Evolutionary conservation across 2,329 filamentous ascomycete species (phyloP), one percentile per base, ranked within the genome.

Genomic region (Furcasterigmium sp.): DNA sequence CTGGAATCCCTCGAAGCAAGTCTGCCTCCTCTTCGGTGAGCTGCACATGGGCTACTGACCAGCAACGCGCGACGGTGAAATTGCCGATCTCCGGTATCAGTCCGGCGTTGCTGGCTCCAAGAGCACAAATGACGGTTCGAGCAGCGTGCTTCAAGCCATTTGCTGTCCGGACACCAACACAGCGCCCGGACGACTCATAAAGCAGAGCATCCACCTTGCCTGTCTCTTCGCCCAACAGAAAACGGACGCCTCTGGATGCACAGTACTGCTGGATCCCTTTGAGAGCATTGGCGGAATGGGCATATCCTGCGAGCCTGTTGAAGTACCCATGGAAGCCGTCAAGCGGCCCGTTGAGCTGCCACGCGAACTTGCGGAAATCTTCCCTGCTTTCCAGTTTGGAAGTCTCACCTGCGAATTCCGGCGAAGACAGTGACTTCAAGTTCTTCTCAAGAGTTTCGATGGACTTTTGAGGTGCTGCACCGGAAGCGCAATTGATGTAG

Each of bases 41-140:
- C 38, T 75, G 71, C 2, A 83, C 63, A 52, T 84, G 80, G 0
- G 74, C 78, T 2, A 84, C 71, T 0, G 74, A 72, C 75, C 77
- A 83, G 1, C 68, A 72, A 44, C 75, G 75, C 4, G 78, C 80
- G 0, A 71, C 69, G 3, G 79, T 65, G 30, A 75, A 72, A 1
- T 56, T 57, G 3, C 72, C 73, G 2, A 77, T 55, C 13, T 70
- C 60, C 0, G 80, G 77, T 1, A 72, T 41, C 3, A 83, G 56
- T 1, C 55, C 61, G 2, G 67, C 67, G 0, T 65, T 68, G 6
- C 64, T 66, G 0, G 77, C 78, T 0, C 80, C 79, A 0, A 70
- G 63, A 1, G 76, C 69, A 2, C 78, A 61, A 11, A 83, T 68
- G 2, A 73, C 66, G 7, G 7, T 26, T 7, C 11, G 7, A 26